These are phyloP conservation scores for Zasmidium citrigriseum DNA, from an alignment of 2,329 filamentous ascomycete genomes.

Conservation along the genomic window DNA sequence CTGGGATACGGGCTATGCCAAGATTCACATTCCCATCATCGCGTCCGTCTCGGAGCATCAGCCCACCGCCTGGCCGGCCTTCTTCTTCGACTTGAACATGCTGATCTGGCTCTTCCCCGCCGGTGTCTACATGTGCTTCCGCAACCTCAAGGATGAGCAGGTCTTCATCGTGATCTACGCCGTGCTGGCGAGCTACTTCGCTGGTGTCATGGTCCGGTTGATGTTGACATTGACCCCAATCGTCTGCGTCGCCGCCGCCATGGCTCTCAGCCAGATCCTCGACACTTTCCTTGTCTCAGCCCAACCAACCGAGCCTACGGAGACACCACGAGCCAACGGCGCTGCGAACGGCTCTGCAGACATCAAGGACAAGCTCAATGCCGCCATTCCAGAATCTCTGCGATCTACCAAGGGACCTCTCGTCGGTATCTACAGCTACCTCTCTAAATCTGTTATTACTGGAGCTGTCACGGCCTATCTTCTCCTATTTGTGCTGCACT, in stretches of 20 bases:
- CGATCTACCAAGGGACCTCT: constrained; percentile 71
- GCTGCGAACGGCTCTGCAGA: constrained; percentile 45
- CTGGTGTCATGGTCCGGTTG: constrained; percentile 97
- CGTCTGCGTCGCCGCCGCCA: constrained; percentile 89
- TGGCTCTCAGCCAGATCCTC: constrained; percentile 83
- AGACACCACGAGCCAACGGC: constrained; percentile 42
- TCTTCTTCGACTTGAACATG: constrained; percentile 98
- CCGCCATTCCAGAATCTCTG: constrained; percentile 56
- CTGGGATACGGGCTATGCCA: constrained; percentile 98
- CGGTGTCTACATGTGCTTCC: constrained; percentile 97
- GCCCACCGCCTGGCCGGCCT: constrained; percentile 96
- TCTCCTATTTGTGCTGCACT: constrained; percentile 91
- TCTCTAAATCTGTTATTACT: constrained; percentile 79
- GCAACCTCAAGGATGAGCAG: constrained; percentile 89
- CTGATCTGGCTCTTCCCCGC: constrained; percentile 99
- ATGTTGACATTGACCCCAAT: constrained; percentile 97
- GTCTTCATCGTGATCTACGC: constrained; percentile 97
- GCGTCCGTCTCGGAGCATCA: constrained; percentile 99
- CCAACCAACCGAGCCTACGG: constrained; percentile 53
- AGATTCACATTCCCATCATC: constrained; percentile 99
- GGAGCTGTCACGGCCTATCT: constrained; percentile 75
- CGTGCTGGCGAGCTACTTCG: constrained; percentile 96
- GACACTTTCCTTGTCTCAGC: constrained; percentile 77
- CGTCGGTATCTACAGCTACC: constrained; percentile 77
- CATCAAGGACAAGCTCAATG: constrained; percentile 57